Percentiles rank a stretch among this genome's conserved stretches.
phyloP scores from a whole-genome alignment of 2,329 filamentous ascomycete species.

The Sarocladiaceae sp. region DNA sequence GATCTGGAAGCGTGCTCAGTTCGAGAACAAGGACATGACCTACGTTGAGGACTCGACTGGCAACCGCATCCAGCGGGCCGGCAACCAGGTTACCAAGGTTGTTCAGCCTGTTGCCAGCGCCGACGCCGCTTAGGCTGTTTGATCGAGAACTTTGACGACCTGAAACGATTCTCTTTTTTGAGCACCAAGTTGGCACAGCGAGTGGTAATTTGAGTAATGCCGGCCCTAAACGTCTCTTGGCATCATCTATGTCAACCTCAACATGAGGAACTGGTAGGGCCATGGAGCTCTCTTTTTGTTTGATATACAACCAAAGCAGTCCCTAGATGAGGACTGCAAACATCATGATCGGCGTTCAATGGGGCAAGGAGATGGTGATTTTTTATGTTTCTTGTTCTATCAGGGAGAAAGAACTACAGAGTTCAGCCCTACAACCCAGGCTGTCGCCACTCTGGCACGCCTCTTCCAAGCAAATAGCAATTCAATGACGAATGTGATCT shows the following conservation, averaged over 20 bases:
- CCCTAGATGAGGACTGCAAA: neutral
- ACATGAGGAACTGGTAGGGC: no score
- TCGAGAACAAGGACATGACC: conserved; percentile 77
- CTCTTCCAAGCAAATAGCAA: neutral
- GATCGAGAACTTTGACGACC: conserved; percentile 4
- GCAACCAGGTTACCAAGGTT: conserved; percentile 80
- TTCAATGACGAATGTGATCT: neutral
- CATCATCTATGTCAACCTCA: no score
- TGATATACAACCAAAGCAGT: neutral
- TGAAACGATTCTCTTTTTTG: conserved; percentile 1
- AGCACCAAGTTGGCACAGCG: neutral
- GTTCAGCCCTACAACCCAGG: neutral
- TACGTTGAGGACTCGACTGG: conserved; percentile 78
- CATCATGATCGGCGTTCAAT: conserved; percentile 7
- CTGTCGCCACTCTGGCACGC: neutral
- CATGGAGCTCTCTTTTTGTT: neutral
- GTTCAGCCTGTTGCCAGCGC: conserved; percentile 75
- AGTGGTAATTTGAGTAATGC: neutral
- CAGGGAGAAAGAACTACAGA: neutral
- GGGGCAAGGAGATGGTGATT: neutral
- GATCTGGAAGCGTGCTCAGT: conserved; percentile 86
- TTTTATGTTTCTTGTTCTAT: neutral
- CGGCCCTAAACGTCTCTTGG: no score
- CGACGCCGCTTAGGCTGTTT: conserved; percentile 63
- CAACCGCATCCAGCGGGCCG: conserved; percentile 79